phyloP scores from a whole-genome alignment of 2,329 filamentous ascomycete genomes.

The Sclerotinia borealis region DNA sequence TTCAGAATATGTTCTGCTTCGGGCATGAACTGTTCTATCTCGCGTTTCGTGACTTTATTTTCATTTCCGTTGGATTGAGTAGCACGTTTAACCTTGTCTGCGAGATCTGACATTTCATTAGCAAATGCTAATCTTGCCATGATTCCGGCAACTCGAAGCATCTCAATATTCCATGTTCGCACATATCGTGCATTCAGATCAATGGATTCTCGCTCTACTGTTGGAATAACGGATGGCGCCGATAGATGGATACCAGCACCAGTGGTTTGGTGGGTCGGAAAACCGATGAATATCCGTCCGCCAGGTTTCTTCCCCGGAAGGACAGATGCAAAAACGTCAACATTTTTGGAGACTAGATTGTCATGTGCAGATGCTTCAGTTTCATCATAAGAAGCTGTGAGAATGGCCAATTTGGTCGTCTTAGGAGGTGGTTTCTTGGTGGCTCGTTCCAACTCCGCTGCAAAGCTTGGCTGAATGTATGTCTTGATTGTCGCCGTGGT shows the following conservation, averaged over 20 bases:
- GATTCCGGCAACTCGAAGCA: conserved; percentile 85
- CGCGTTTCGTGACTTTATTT: conserved; percentile 52
- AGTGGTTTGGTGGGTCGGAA: conserved; percentile 95
- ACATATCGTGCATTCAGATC: conserved; percentile 95
- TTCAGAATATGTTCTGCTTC: conserved; percentile 78
- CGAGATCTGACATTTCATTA: conserved; percentile 77
- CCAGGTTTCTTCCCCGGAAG: conserved; percentile 75
- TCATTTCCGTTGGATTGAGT: conserved; percentile 37
- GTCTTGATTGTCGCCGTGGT: conserved; percentile 80
- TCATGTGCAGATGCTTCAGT: conserved; percentile 50
- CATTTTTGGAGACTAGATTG: conserved; percentile 47
- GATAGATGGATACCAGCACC: conserved; percentile 91
- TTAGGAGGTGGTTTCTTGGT: conserved; percentile 97
- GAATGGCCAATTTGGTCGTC: conserved; percentile 73
- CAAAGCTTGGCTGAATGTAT: conserved; percentile 64
- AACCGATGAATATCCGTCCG: conserved; percentile 93
- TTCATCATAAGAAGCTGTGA: conserved; percentile 89
- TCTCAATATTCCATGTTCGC: conserved; percentile 89
- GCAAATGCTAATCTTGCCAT: conserved; percentile 82
- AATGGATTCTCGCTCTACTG: conserved; percentile 93
- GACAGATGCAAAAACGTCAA: conserved; percentile 84
- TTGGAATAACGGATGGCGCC: conserved; percentile 92
- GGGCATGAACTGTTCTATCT: conserved; percentile 63
- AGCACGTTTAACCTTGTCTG: conserved; percentile 49
- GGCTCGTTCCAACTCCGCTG: conserved; percentile 83